phyloP scores from a whole-genome alignment of 2,329 filamentous ascomycete genomes.

The Purpureocillium lavendulum region DNA sequence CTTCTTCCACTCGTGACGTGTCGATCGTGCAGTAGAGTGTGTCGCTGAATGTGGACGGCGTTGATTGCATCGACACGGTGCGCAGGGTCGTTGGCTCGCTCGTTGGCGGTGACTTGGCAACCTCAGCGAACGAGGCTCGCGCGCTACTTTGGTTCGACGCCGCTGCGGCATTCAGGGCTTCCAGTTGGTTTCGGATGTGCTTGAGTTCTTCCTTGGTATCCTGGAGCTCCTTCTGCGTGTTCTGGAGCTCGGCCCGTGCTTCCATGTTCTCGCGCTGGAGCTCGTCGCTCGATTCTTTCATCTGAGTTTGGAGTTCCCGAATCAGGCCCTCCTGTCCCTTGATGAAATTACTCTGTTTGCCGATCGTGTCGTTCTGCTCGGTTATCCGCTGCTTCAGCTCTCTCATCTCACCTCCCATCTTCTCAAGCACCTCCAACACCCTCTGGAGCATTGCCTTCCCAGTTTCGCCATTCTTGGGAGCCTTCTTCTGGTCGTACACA shows the following conservation, averaged over 20 bases:
- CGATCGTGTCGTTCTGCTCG: neutral
- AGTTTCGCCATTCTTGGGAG: neutral
- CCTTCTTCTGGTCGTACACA: too few species aligned
- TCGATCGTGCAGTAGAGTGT: neutral
- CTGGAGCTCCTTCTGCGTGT: neutral
- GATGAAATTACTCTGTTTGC: neutral
- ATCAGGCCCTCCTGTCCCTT: neutral
- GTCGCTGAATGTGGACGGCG: neutral
- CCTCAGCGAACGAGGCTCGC: neutral
- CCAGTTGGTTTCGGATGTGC: neutral
- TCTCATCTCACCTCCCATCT: neutral
- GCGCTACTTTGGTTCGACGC: neutral
- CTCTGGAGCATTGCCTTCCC: neutral
- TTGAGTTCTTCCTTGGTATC: neutral
- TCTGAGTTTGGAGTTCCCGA: neutral
- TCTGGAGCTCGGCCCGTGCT: neutral
- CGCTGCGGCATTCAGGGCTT: neutral
- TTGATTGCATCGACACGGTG: neutral
- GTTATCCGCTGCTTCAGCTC: neutral
- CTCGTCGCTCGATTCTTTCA: neutral
- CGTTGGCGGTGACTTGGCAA: too few species aligned
- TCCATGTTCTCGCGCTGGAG: neutral
- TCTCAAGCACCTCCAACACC: neutral
- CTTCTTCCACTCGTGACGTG: neutral
- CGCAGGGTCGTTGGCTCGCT: neutral